Base-by-base conservation (phyloP, 306 rosid species). In the Luffa aegyptiaca region DNA sequence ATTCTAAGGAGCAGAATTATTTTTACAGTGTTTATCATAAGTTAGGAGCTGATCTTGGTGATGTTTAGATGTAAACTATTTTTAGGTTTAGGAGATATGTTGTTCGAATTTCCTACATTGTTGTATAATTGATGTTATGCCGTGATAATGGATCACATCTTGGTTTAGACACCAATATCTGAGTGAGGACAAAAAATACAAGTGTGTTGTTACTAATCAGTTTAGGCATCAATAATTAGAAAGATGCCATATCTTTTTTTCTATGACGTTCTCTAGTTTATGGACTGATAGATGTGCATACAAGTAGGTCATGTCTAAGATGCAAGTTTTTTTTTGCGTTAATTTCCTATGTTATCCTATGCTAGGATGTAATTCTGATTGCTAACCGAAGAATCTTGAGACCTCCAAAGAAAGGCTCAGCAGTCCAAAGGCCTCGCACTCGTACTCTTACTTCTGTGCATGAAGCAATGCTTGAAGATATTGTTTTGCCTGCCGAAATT, bases 401-500 rank as follows among this genome's bases (percentile, higher is more conserved):
- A 70, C 97, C 93, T 3, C 97, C 97, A 59, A 92, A 92, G 97
- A 92, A 91, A 63, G 96, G 93, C 10, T 89, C 96, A 33, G 93
- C 92, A 20, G 91, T 41, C 72, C 91, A 87, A 77, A 77, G 93
- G 7, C 97, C 97, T 20, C 92, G 93, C 73, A 85, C 90, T 55
- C 93, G 93, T 10, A 92, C 97, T 2, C 83, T 92, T 14, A 90
- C 94, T 8, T 88, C 94, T 10, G 97, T 92, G 16, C 97, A 90
- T 39, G 97, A 90, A 72, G 92, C 89, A 3, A 82, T 90, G 80
- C 83, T 92, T 11, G 97, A 92, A 82, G 97, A 92, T 69, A 81
- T 90, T 39, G 97, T 87, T n/a, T 72, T 82, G 70, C 94, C 96
- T 76, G 96, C 92, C 36, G 92, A 91, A 89, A 89, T 89, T 87